These are phyloP conservation scores for Solanum microdontum DNA, from an alignment of 257 asterid genomes.

Conservation along the genomic window DNA sequence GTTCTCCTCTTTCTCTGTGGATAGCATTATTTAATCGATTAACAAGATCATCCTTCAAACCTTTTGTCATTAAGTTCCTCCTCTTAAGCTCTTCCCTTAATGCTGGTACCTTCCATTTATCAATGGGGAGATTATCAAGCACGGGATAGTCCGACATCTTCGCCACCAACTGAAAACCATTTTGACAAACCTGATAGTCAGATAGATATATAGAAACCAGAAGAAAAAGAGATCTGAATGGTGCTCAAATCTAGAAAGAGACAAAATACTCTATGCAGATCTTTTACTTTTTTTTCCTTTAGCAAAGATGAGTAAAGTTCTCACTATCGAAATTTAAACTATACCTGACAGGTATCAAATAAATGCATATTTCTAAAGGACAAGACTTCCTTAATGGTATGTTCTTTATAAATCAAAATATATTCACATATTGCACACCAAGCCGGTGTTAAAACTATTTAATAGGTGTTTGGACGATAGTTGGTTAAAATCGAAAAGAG, in stretches of 20 bases:
- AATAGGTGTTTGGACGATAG: background rate
- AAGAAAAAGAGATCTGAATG: background rate
- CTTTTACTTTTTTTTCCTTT: background rate
- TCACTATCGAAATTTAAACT: background rate
- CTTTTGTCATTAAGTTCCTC: conserved; percentile 13
- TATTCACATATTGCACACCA: background rate
- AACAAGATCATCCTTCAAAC: conserved; percentile 29
- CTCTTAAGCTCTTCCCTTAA: conserved; percentile 32
- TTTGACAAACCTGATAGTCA: background rate
- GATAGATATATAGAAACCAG: background rate
- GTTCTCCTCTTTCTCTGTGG: conserved; percentile 7
- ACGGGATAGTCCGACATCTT: conserved; percentile 11
- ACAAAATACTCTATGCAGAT: background rate
- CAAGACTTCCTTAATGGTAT: background rate
- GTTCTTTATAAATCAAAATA: background rate
- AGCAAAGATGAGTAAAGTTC: background rate
- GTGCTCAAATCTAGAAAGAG: background rate
- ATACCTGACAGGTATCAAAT: background rate
- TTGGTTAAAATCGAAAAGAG: background rate
- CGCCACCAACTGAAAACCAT: background rate
- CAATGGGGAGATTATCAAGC: conserved; percentile 21
- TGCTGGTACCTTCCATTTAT: conserved; percentile 28
- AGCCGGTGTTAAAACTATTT: background rate
- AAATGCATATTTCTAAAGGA: background rate
- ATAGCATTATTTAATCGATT: conserved; percentile 20